These are phyloP conservation scores for Bathelium albidoporum DNA, from an alignment of 495 filamentous ascomycete genomes.

Conservation along the genomic window DNA sequence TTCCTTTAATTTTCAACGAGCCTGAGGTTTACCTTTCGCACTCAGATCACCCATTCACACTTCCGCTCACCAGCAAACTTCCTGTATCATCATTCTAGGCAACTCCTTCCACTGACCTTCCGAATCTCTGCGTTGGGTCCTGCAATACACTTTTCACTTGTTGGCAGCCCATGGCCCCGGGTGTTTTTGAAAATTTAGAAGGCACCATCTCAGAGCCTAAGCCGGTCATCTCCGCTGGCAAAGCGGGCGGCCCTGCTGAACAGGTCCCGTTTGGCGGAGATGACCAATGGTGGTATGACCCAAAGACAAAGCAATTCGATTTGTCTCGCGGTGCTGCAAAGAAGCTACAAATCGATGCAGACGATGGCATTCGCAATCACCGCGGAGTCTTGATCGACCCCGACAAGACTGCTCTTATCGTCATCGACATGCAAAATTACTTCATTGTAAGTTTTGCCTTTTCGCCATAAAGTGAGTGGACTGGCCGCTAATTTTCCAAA, in stretches of 20 bases:
- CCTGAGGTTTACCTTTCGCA: neutral
- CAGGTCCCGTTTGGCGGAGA: slow-evolving; percentile 17
- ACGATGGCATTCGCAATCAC: slow-evolving; percentile 24
- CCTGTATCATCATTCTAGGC: no score
- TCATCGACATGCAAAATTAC: slow-evolving; percentile 26
- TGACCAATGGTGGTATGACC: slow-evolving; percentile 24
- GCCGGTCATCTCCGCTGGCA: neutral
- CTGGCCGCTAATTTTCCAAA: neutral
- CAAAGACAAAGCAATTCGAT: slow-evolving; percentile 23
- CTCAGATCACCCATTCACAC: no score
- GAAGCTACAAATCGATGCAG: slow-evolving; percentile 20
- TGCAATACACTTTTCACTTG: neutral
- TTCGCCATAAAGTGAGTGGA: neutral
- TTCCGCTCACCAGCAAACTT: no score
- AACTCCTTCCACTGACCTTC: no score
- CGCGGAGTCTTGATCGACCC: slow-evolving; percentile 24
- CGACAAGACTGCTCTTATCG: slow-evolving; percentile 17
- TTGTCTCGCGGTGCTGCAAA: slow-evolving; percentile 18
- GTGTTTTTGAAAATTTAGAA: neutral
- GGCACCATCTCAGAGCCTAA: neutral
- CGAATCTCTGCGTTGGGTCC: no score
- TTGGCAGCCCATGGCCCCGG: slow-evolving; percentile 3
- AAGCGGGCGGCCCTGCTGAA: neutral
- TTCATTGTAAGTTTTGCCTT: slow-evolving; percentile 13
- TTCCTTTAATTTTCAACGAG: neutral